Conservation (phyloP, 345 rosid species). For the Angophora floribunda region DNA sequence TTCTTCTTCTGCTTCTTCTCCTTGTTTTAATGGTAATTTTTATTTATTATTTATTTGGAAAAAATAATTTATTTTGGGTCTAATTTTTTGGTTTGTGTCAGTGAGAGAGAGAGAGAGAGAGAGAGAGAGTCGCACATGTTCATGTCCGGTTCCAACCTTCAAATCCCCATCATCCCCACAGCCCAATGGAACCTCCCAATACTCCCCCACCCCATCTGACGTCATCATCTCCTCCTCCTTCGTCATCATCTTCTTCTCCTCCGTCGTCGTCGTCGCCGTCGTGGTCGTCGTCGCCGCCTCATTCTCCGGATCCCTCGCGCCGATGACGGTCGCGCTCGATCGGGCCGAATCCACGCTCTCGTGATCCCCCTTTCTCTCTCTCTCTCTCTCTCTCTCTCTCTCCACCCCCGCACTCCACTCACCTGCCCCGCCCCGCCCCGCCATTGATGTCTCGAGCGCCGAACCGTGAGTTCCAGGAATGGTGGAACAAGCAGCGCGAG, state of each 20-base stretch:
- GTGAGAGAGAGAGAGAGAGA: background rate
- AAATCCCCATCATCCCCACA: background rate
- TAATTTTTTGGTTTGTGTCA: background rate
- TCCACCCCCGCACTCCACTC: no score
- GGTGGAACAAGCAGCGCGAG: constrained; percentile 76
- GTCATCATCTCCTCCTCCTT: background rate
- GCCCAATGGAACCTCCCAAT: background rate
- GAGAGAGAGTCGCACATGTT: background rate
- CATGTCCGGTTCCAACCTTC: background rate
- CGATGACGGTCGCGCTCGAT: background rate
- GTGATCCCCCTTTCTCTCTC: background rate
- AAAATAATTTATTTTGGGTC: background rate
- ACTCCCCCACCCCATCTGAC: background rate
- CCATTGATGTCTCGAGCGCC: constrained; percentile 8
- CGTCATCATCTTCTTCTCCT: background rate
- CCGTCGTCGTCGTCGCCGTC: background rate
- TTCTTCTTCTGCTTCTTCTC: background rate
- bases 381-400: background rate
- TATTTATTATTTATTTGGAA: background rate
- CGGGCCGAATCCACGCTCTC: background rate
- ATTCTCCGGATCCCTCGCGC: background rate
- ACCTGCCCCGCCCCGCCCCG: background rate
- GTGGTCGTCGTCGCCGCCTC: background rate
- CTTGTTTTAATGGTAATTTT: background rate
- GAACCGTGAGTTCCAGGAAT: constrained; percentile 17